Percentiles rank a stretch among this genome's conserved stretches.
These are phyloP conservation scores for Beauveria australis DNA, from an alignment of 2,329 filamentous ascomycete species.

Conservation along the genomic window DNA sequence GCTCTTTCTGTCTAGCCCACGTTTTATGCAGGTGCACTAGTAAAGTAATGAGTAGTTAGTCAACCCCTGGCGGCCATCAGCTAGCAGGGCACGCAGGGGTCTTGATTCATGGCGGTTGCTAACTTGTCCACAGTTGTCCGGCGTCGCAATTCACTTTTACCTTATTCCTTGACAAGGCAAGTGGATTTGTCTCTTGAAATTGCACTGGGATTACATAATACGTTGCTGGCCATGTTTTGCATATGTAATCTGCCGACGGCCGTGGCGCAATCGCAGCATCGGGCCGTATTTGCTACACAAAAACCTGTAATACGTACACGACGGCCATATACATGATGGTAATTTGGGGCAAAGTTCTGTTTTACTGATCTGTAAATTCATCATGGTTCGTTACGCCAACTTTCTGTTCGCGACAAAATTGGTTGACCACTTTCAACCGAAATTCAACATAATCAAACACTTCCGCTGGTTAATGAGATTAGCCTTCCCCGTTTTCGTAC, in stretches of 20 bases:
- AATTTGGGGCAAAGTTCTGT: neutral
- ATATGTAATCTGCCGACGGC: neutral
- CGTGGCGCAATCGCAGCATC: neutral
- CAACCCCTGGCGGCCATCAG: neutral
- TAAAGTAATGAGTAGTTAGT: too few relatives aligned
- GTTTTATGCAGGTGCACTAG: neutral
- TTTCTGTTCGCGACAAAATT: neutral
- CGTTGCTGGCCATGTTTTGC: too few relatives aligned
- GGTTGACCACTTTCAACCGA: neutral
- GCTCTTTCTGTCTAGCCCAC: neutral
- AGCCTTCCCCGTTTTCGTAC: neutral
- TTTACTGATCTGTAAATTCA: neutral
- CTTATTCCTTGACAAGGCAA: neutral
- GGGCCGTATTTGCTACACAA: neutral
- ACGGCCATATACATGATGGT: too few relatives aligned
- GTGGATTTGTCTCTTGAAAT: neutral
- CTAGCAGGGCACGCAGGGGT: neutral
- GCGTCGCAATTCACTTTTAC: neutral
- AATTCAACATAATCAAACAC: slow-evolving; percentile 1
- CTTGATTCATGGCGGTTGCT: slow-evolving; percentile 1
- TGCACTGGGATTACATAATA: too few relatives aligned
- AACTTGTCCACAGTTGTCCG: neutral
- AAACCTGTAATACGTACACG: neutral
- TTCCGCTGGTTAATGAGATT: neutral
- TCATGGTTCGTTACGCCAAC: neutral